Evolutionary conservation across 2,329 filamentous ascomycete genomes (phyloP), one percentile per base, ranked within the genome.

Genomic region (Purpureocillium lavendulum): DNA sequence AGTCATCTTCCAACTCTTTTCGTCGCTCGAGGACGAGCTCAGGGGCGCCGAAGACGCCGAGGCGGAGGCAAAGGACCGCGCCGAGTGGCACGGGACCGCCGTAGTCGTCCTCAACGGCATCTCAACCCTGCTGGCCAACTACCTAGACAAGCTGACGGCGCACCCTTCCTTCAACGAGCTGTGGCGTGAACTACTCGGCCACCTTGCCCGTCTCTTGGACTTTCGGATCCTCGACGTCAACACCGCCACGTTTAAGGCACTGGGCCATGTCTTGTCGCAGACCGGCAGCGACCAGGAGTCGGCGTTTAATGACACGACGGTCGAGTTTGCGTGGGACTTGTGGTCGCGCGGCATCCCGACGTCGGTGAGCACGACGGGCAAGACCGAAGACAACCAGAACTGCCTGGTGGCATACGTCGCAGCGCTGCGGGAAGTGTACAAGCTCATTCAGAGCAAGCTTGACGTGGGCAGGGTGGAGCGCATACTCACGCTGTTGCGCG

Each of bases 381-480:
- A 69, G 36, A 60, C 67, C 1, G 63, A 64, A 3, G 75, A 84
- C 45, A 94, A 92, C 48, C 87, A 95, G 55, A 81, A 82, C 41
- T 88, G 86, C 10, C 74, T 90, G n/a, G 66, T 86, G 24, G 84
- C 88, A n/a, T 96, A 95, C 62, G 75, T 92, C 1, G 73, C 80
- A 16, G 74, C 84, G 2, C 75, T 92, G 31, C 70, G 79, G 40
- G 82, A 92, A 49, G 71, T 97, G 1, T 94, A 95, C 53, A 75
- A 78, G 1, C 72, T 96, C 5, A 77, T 87, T 35, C 72, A 82
- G 42, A 62, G 69, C 7, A 73, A 77, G 13, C 65, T 95, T 15
- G 73, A 73, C 9, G 65, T 76, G 1, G 69, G 78, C 3, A 73
- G 75, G 35, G 76, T 88, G 8, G 66, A 71, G 31, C 73, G 70